Evolutionary conservation across 129 eudicot genomes (phyloP), one percentile per base, ranked within the genome.

Genomic region (Gnaphalium uliginosum): DNA sequence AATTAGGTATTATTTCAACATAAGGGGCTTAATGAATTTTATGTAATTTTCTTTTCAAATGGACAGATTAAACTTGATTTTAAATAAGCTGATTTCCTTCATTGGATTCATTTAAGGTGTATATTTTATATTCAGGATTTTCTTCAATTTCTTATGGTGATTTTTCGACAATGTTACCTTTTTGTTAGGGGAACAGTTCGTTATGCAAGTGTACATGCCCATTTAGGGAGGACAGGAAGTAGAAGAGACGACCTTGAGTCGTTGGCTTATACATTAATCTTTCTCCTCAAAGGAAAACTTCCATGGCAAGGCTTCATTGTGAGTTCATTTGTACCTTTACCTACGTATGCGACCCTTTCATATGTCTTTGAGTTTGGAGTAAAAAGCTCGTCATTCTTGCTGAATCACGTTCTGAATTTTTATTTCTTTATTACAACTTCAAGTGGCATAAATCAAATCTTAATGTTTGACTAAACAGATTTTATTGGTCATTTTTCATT

Each of bases 171-270:
- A 10, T 59, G 65, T 59, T 22, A 10, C 29, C 23, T 33, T 33
- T 15, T 5, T 53, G 24, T 71, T 83, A 93, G 98, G 88, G 98
- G 98, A 61, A 93, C 98, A 30, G 92, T 93, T 26, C 92, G 98
- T 32, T 93, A 93, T 80, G 98, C 98, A 39, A 90, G 98, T 65
- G 98, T 86, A 25, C 98, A 93, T 93, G 98, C 96, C 27, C 98
- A 93, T 83, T 86, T 93, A 79, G 96, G 98, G 69, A 86, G 98
- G 80, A 93, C 92, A 2, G 89, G 89, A 75, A 90, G 95, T 66
- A 86, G 96, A 87, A 88, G 98, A 74, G 98, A 93, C 81, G 98
- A 93, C 53, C 90, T 93, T 32, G 96, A 93, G 78, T 93, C 98
- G 64, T 86, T 93, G 79, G 98, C 98, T 25, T 93, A 93, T 70